These are phyloP conservation scores for Acanthamoeba triangularis DNA, from an alignment of 208 protist genomes.

Conservation along the genomic window DNA sequence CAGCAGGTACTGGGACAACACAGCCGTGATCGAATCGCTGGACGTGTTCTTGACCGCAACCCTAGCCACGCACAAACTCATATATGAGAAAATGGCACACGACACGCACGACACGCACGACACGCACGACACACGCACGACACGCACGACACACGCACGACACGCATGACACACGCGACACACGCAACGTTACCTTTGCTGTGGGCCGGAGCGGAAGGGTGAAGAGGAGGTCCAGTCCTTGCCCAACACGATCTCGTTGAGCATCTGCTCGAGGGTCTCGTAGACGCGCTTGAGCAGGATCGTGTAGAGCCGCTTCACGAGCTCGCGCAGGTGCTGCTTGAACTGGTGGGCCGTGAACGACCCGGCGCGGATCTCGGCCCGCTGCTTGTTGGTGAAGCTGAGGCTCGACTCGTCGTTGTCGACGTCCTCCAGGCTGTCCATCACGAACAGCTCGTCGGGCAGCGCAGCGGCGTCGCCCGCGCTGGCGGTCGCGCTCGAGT, in stretches of 20 bases:
- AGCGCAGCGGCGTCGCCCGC: too few species aligned
- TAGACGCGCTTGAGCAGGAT: conserved; percentile 62
- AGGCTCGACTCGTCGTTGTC: background rate
- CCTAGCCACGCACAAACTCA: too few species aligned
- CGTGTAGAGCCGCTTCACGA: conserved; percentile 56
- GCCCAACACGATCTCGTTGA: conserved; percentile 23
- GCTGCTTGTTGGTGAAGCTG: background rate
- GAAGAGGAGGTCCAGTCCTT: background rate
- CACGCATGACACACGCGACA: too few species aligned
- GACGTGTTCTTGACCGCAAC: background rate
- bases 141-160: too few species aligned
- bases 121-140: too few species aligned
- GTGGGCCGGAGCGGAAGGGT: background rate
- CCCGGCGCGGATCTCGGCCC: too few species aligned
- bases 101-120: background rate
- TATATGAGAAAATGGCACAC: background rate
- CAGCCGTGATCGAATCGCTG: background rate
- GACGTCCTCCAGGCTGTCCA: conserved; percentile 31
- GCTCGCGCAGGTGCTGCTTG: conserved; percentile 21
- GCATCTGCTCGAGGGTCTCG: background rate
- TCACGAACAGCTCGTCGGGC: background rate
- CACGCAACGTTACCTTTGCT: background rate
- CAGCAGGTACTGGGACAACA: conserved; percentile 1
- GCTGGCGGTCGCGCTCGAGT: background rate
- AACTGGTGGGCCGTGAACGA: background rate